Evolutionary conservation across 2,329 filamentous ascomycete species (phyloP), one percentile per base, ranked within the genome.

Genomic region (Pseudophaeomoniella oleicola): DNA sequence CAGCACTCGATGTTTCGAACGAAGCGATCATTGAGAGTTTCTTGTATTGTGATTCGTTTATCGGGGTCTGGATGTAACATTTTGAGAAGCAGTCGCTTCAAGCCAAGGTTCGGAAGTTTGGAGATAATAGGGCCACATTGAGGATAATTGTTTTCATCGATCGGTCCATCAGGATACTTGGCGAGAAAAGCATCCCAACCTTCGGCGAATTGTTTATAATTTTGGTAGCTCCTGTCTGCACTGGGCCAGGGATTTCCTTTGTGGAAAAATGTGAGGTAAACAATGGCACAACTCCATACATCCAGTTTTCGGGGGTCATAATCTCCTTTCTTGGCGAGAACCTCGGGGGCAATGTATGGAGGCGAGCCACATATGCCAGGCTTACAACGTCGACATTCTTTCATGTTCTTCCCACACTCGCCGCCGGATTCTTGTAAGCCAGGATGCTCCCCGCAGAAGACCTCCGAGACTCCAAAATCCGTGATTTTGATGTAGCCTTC

Each of bases 391-490:
- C 81, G 75, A 5, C 84, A 55, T 4, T 78, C 74, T 17, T 69
- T 70, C 73, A 87, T 84, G 45, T 78, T 72, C 50, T 72, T 71
- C 34, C 80, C 81, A 55, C 81, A 87, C 50, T 81, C 70, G 38
- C 81, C 81, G 36, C 75, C 75, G 10, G 81, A 72, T 48, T 79
- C 74, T 41, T 81, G 71, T 30, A 86, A 60, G 18, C 84, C 85
- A 1, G 84, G 85, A 55, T 92, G 84, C 35, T 78, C 77, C 29
- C 84, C 85, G 37, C 70, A 74, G 52, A 93, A 93, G 13, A 92
- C 81, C 53, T 90, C 83, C 0, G 83, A 86, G 11, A 88, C 82
- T 37, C 86, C 86, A 60, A 94, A 93, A 55, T 94, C 86, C 35
- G 84, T 86, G 41, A 94, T 87, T 60, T 93, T 93, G 38, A 93